Evolutionary conservation across 2,329 filamentous ascomycete genomes (phyloP), one percentile per base, ranked within the genome.

Genomic region (Fusarium newnesense): DNA sequence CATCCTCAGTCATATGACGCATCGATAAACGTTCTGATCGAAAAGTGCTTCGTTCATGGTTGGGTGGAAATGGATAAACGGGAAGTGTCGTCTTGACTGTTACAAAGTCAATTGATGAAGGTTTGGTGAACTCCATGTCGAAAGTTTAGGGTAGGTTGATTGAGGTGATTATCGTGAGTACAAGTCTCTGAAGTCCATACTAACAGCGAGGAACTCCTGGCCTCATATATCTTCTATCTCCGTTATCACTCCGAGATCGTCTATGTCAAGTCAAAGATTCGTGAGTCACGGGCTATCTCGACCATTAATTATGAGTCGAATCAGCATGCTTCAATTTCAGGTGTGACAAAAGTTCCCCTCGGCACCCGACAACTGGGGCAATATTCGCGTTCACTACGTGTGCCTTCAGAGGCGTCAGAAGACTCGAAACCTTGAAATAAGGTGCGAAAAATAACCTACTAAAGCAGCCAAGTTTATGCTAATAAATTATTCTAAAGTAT

Each of bases 11-110:
- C 43, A 88, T 80, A 5, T 87, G 86, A 21, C 90, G 84, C 58
- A 93, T 79, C 32, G 88, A 76, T 26, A 93, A 83, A 11, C 90
- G 86, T 56, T 85, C 79, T 7, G 90, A 91, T 54, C 74, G 77
- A 60, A 89, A 82, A 5, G 80, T 76, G 12, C 78, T 61, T 11
- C 87, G 82, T 28, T 81, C 78, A 19, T 74, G 63, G 60, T 82
- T 83, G 7, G 81, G 79, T 9, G 84, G 86, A 5, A 86, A 77
- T 1, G 85, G 85, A 6, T 66, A 60, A 18, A 78, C 75, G 4
- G 88, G 88, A 16, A 86, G 80, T 4, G 83, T 87, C 28, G 87
- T 87, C 77, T 84, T 85, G 67, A 89, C 83, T 47, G 79, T 85
- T 66, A 85, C 75, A 70, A 73, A 79, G 65, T 81, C 76, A 34